Evolutionary conservation across 2,329 filamentous ascomycete genomes (phyloP).

Genomic region (Colletotrichum spaethianum): DNA sequence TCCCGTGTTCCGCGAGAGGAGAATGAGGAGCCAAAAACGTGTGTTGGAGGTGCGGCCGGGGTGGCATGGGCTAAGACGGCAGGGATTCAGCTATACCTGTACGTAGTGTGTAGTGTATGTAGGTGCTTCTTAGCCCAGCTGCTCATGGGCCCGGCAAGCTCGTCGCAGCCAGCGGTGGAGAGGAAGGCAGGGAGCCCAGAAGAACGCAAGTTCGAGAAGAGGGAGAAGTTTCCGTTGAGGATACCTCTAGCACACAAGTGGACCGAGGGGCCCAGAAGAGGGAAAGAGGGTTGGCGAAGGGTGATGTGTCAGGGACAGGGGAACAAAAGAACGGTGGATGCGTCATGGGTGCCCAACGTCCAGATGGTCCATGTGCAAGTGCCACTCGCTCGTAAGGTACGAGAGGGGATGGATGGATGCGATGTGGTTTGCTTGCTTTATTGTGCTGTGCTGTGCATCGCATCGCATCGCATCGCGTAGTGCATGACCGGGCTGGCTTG

Average conservation of each 20-base stretch:
- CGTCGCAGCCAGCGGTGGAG: background rate
- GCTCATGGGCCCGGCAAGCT: background rate
- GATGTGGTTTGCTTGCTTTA: slow-evolving; percentile 12
- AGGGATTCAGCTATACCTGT: slow-evolving; percentile 20
- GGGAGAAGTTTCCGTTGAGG: slow-evolving; percentile 1
- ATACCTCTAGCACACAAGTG: background rate
- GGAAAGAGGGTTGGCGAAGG: background rate
- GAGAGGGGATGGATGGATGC: background rate
- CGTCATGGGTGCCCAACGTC: slow-evolving; percentile 37
- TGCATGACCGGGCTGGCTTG: slow-evolving; percentile 14
- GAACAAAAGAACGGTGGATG: slow-evolving; percentile 28
- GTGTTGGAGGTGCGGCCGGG: slow-evolving; percentile 32
- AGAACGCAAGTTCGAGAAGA: background rate
- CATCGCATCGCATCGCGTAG: slow-evolving; percentile 16
- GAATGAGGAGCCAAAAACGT: slow-evolving; percentile 39
- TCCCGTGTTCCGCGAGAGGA: slow-evolving; percentile 39
- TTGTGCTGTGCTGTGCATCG: slow-evolving; percentile 29
- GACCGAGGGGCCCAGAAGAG: background rate
- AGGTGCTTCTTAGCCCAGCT: slow-evolving; percentile 1
- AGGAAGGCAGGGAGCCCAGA: background rate
- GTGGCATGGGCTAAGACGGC: slow-evolving; percentile 16
- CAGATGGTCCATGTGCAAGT: slow-evolving; percentile 10
- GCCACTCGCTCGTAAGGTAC: background rate
- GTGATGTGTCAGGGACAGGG: slow-evolving; percentile 39
- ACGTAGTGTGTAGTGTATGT: background rate